Conservation (phyloP, 768 basidiomycete genomes). For the Phanerochaete carnosa region DNA sequence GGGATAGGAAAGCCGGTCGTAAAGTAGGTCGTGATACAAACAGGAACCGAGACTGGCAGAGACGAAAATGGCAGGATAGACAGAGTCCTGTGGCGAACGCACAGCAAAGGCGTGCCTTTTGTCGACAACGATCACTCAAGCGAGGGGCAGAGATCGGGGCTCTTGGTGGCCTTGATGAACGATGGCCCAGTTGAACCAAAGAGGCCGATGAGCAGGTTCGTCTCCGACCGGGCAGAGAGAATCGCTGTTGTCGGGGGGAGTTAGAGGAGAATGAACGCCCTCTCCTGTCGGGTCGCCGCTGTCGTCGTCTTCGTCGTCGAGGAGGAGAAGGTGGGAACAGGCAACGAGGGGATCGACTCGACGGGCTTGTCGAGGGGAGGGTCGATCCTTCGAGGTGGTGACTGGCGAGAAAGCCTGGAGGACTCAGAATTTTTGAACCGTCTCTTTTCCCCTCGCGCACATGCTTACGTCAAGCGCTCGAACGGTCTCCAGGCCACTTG, state of each 20-base stretch:
- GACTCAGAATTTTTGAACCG: slow-evolving; percentile 2
- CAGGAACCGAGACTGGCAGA: slow-evolving; percentile 22
- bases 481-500: background rate
- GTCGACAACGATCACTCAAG: slow-evolving; percentile 20
- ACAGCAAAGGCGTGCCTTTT: slow-evolving; percentile 95
- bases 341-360: slow-evolving; percentile 40
- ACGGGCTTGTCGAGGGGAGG: slow-evolving; percentile 25
- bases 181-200: background rate
- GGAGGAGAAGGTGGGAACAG: slow-evolving; percentile 30
- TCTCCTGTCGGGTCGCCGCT: slow-evolving; percentile 31
- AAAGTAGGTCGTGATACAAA: slow-evolving; percentile 62
- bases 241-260: slow-evolving; percentile 16
- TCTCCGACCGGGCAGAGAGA: slow-evolving; percentile 25
- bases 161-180: slow-evolving; percentile 16
- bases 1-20: slow-evolving; percentile 54
- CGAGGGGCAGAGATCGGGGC: slow-evolving; percentile 17
- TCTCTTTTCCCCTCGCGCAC: slow-evolving; percentile 3
- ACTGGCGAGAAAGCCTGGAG: slow-evolving; percentile 26
- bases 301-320: slow-evolving; percentile 41
- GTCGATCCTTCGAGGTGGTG: slow-evolving; percentile 37
- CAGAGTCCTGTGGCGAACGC: slow-evolving; percentile 65
- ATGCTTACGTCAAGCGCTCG: slow-evolving; percentile 22
- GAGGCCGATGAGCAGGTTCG: slow-evolving; percentile 13
- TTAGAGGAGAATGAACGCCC: slow-evolving; percentile 21
- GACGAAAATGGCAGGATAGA: slow-evolving; percentile 28